Evolutionary conservation across 257 asterid genomes (phyloP).

Genomic region (Paulownia fortunei): DNA sequence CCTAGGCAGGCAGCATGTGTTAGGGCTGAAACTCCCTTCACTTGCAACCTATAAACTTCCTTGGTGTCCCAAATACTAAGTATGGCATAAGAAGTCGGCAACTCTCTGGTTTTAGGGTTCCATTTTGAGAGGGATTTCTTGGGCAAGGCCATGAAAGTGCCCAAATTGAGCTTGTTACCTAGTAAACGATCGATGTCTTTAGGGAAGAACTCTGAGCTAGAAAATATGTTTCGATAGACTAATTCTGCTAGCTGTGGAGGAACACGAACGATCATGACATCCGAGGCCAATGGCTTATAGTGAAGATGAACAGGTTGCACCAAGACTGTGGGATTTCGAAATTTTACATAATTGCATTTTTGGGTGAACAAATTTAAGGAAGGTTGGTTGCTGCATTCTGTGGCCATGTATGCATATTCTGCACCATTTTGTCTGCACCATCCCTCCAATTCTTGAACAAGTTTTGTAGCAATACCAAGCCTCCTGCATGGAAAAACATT

Average conservation of each 20-base stretch:
- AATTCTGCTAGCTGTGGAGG: constrained; percentile 47
- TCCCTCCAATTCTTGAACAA: constrained; percentile 61
- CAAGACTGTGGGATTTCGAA: constrained; percentile 69
- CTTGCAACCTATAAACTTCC: constrained; percentile 64
- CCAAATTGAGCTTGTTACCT: constrained; percentile 62
- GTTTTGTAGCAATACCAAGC: constrained; percentile 79
- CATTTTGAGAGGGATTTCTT: constrained; percentile 43
- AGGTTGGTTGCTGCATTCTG: constrained; percentile 67
- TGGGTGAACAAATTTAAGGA: constrained; percentile 67
- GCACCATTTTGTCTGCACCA: constrained; percentile 70
- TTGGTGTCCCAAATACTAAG: constrained; percentile 80
- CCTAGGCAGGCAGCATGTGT: constrained; percentile 63
- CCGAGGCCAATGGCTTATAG: constrained; percentile 51
- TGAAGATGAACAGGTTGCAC: constrained; percentile 88
- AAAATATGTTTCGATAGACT: constrained; percentile 52
- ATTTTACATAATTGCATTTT: constrained; percentile 63
- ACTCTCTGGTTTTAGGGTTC: constrained; percentile 46
- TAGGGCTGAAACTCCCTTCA: constrained; percentile 67
- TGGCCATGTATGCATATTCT: constrained; percentile 83
- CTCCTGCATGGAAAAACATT: constrained; percentile 53
- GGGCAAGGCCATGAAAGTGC: constrained; percentile 80
- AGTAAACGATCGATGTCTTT: constrained; percentile 58
- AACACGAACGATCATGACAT: constrained; percentile 41
- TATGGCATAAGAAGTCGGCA: constrained; percentile 63
- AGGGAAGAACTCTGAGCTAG: constrained; percentile 68